Evolutionary conservation across 2,329 filamentous ascomycete genomes (phyloP).

Genomic region (Aureobasidium sp.): DNA sequence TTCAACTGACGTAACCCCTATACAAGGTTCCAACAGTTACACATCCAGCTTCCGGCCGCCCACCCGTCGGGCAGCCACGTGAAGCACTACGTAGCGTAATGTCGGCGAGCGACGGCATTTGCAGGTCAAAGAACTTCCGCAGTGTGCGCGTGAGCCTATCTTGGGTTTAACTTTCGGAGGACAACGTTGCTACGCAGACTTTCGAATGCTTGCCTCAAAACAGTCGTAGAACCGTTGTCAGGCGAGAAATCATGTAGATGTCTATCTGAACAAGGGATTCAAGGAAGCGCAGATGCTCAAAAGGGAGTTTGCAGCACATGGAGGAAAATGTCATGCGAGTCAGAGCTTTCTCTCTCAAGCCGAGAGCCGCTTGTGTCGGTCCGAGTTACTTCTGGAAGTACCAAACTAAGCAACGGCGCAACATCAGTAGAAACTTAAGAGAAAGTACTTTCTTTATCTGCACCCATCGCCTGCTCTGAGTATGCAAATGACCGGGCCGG

Average conservation of each 20-base stretch:
- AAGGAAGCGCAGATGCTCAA: neutral
- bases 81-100: neutral
- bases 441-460: too few relatives aligned
- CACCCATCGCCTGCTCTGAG: too few relatives aligned
- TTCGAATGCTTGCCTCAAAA: neutral
- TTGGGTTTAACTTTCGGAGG: neutral
- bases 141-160: neutral
- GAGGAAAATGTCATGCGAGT: neutral
- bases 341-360: neutral
- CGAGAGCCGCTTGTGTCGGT: neutral
- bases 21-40: too few relatives aligned
- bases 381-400: neutral
- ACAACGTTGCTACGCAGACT: neutral
- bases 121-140: neutral
- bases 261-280: too few relatives aligned
- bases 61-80: neutral
- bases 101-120: neutral
- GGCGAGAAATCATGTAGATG: too few relatives aligned
- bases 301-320: neutral
- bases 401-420: neutral
- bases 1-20: too few relatives aligned
- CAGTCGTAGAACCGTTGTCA: neutral
- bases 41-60: neutral
- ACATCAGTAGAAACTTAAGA: too few relatives aligned
- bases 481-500: too few relatives aligned